Evolutionary conservation across 306 rosid species (phyloP).

Genomic region (Dryas octopetala): DNA sequence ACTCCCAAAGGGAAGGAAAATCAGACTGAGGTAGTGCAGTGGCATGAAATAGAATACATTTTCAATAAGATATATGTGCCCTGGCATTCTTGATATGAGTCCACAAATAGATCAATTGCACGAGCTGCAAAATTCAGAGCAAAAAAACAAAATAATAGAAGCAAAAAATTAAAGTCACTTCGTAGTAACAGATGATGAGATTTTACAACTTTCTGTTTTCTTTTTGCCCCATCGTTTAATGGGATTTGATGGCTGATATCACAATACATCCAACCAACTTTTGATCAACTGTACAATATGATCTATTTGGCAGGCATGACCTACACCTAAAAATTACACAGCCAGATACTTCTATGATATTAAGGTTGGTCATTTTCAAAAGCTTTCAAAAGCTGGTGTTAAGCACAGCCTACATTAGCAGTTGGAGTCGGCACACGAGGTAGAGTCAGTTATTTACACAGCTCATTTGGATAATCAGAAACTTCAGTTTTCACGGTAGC

Average conservation of each 20-base stretch:
- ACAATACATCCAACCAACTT: background rate
- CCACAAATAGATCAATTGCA: too few species aligned
- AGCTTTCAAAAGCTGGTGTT: background rate
- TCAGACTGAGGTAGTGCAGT: too few species aligned
- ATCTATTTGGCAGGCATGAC: background rate
- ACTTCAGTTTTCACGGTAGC: constrained; percentile 21
- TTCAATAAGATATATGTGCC: too few species aligned
- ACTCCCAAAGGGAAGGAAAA: too few species aligned
- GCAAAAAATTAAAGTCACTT: background rate
- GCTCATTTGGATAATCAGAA: background rate
- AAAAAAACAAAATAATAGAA: background rate
- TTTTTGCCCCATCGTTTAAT: too few species aligned
- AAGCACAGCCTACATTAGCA: background rate
- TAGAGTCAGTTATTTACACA: background rate
- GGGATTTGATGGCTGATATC: too few species aligned
- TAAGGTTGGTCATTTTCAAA: background rate
- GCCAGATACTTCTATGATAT: background rate
- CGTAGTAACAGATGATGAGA: background rate
- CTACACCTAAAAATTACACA: background rate
- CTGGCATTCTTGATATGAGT: too few species aligned
- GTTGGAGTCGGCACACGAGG: background rate
- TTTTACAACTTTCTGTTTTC: background rate
- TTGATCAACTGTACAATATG: background rate
- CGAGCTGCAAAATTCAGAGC: background rate
- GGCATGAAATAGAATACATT: too few species aligned